phyloP scores from a whole-genome alignment of 805 yeast genomes.

The Yarrowia hollandica region DNA sequence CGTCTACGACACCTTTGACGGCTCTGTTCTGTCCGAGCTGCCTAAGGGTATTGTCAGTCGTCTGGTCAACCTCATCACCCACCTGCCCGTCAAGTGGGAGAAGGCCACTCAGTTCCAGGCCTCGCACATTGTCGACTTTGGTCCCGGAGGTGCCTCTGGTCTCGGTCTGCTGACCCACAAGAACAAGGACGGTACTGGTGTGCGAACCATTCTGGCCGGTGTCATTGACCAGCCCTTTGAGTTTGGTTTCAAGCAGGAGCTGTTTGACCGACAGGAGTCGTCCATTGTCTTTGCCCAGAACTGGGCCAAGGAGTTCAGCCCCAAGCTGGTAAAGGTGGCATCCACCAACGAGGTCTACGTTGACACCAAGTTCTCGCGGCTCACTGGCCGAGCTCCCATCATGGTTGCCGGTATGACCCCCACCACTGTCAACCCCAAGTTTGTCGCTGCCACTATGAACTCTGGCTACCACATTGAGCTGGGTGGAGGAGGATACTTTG shows the following conservation, averaged over 20 bases:
- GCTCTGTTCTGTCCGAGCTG: conserved; percentile 66
- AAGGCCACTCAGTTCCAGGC: conserved; percentile 74
- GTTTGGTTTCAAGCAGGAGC: conserved; percentile 92
- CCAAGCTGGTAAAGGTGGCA: conserved; percentile 73
- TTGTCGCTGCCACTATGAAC: conserved; percentile 89
- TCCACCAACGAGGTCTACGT: conserved; percentile 73
- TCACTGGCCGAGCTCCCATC: conserved; percentile 91
- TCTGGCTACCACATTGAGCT: conserved; percentile 97
- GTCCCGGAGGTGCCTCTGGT: conserved; percentile 99
- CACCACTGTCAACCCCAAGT: conserved; percentile 90
- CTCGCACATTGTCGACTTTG: conserved; percentile 92
- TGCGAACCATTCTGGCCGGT: conserved; percentile 91
- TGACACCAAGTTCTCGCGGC: conserved; percentile 89
- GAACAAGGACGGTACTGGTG: conserved; percentile 98
- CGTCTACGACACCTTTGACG: conserved; percentile 86
- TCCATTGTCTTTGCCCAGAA: conserved; percentile 80
- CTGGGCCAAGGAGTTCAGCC: conserved; percentile 88
- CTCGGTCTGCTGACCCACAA: conserved; percentile 94
- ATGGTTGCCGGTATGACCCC: conserved; percentile 99
- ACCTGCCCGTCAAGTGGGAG: conserved; percentile 95
- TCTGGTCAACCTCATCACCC: conserved; percentile 78
- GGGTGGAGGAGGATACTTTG: conserved; percentile 98
- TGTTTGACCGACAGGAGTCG: conserved; percentile 67
- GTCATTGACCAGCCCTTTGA: conserved; percentile 73
- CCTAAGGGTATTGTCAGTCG: conserved; percentile 62